Percentiles rank a stretch among this genome's conserved stretches.
These are phyloP conservation scores for Hemisphaericaspora xylofermentans DNA, from an alignment of 1,139 yeast genomes.

Conservation along the genomic window DNA sequence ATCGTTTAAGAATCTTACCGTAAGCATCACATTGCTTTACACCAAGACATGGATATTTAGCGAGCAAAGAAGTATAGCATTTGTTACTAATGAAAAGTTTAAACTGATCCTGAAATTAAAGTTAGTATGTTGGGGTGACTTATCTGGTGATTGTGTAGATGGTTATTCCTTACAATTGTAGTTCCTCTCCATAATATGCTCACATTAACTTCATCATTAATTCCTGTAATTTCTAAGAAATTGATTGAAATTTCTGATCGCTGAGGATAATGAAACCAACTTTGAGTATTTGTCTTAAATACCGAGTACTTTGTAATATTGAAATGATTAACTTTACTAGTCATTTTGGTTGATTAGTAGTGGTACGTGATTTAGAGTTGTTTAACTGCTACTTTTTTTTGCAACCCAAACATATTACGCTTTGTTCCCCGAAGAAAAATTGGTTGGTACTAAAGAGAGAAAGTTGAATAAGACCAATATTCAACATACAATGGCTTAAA, in stretches of 20 bases:
- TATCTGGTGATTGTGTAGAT: too few species aligned
- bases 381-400: not conserved
- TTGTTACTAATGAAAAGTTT: conserved; percentile 13
- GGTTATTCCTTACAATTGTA: conserved; percentile 18
- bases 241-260: conserved; percentile 23
- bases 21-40: conserved; percentile 20
- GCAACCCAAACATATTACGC: too few species aligned
- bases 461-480: too few species aligned
- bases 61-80: conserved; percentile 18
- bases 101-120: conserved; percentile 16
- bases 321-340: conserved; percentile 5
- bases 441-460: too few species aligned
- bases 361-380: not conserved
- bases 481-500: too few species aligned
- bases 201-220: conserved; percentile 11
- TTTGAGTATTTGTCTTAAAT: conserved; percentile 3
- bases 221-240: conserved; percentile 12
- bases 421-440: too few species aligned
- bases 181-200: conserved; percentile 24
- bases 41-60: conserved; percentile 27
- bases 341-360: not conserved
- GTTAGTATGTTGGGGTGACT: too few species aligned
- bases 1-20: conserved; percentile 21
- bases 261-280: conserved; percentile 30
- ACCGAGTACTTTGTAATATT: conserved; percentile 14